Conservation (phyloP, 2,329 filamentous ascomycete species). For the Cercospora berteroae region DNA sequence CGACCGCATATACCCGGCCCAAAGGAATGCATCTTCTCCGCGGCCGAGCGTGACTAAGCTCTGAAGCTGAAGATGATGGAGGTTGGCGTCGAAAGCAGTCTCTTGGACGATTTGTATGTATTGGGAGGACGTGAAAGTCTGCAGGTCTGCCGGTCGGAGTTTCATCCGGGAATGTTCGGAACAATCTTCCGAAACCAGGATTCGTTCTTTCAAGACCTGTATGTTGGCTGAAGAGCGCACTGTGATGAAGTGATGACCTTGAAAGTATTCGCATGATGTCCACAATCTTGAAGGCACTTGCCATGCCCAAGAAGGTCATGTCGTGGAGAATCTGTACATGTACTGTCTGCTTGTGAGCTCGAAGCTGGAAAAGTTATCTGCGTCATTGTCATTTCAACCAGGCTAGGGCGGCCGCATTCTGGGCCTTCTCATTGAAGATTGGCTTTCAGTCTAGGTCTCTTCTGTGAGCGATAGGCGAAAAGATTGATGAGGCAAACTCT, state of each 20-base stretch:
- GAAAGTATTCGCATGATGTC: not conserved
- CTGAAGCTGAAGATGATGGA: not conserved
- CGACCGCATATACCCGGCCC: not conserved
- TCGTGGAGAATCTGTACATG: not conserved
- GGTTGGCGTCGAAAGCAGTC: not conserved
- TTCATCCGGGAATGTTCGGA: not conserved
- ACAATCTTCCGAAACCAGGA: not conserved
- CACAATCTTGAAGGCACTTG: not conserved
- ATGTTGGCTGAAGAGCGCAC: not conserved
- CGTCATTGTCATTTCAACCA: not conserved
- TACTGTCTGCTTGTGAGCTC: not conserved
- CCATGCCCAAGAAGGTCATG: not conserved
- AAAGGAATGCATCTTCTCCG: not conserved
- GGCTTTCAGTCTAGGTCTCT: not conserved
- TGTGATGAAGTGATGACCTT: not conserved
- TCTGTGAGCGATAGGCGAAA: not conserved
- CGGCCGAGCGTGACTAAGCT: not conserved
- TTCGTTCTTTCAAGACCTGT: not conserved
- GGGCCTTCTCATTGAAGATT: not conserved
- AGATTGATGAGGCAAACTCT: not conserved
- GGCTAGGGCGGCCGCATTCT: not conserved
- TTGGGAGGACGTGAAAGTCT: not conserved
- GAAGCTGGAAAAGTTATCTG: not conserved
- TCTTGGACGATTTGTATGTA: not conserved
- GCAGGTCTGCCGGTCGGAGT: not conserved